These are phyloP conservation scores for Setaria viridis DNA, from an alignment of 202 grass and related monocot genomes.

Conservation along the genomic window DNA sequence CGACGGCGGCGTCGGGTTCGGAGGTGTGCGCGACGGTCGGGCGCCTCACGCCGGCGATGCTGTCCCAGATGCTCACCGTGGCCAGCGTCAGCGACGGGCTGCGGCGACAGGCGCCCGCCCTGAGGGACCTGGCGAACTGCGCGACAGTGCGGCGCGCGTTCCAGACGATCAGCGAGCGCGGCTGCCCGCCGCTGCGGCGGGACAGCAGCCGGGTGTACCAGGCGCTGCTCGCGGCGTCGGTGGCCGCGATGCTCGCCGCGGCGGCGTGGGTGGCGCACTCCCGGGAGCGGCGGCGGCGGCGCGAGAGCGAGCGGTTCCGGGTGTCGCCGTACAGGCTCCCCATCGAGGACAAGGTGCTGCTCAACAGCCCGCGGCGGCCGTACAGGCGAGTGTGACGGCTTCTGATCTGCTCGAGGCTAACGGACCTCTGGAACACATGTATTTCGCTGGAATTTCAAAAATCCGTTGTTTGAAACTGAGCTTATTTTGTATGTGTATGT, in stretches of 20 bases:
- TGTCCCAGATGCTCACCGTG: conserved; percentile 45
- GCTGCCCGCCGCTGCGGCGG: conserved; percentile 57
- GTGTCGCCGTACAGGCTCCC: conserved; percentile 55
- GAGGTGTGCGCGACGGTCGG: conserved; percentile 70
- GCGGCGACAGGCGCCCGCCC: conserved; percentile 45
- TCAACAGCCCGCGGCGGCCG: conserved; percentile 51
- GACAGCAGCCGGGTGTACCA: conserved; percentile 64
- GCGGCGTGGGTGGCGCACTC: conserved; percentile 54
- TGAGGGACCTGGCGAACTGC: conserved; percentile 68
- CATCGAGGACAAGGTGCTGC: conserved; percentile 59
- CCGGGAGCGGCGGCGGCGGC: conserved; percentile 51
- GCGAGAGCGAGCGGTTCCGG: conserved; percentile 31
- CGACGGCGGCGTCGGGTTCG: conserved; percentile 22
- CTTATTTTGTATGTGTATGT: not conserved
- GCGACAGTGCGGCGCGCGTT: conserved; percentile 73
- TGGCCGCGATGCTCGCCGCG: conserved; percentile 45
- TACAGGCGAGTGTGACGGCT: conserved; percentile 38
- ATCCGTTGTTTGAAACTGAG: too few relatives aligned
- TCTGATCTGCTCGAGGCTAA: not conserved
- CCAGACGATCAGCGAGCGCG: conserved; percentile 31
- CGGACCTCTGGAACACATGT: not conserved
- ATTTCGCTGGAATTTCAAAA: not conserved
- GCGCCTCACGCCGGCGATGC: conserved; percentile 68
- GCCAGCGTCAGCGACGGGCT: conserved; percentile 60
- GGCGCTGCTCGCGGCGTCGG: conserved; percentile 55